Percentiles rank a stretch among this genome's conserved stretches.
Evolutionary conservation across 306 rosid species (phyloP).

Genomic region (Pachyrhizus erosus): DNA sequence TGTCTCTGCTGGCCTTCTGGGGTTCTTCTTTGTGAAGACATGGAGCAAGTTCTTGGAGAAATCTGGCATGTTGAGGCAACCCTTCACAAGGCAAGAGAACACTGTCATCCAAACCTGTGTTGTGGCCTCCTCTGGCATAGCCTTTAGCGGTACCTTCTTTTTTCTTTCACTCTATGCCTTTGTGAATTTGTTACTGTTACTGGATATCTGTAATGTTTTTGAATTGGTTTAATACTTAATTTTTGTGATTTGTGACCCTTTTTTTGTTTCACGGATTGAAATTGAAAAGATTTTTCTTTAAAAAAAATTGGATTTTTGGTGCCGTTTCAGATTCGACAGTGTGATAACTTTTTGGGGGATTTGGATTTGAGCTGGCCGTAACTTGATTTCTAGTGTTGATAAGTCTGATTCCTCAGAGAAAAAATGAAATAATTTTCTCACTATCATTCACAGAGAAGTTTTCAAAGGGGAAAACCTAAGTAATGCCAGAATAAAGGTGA

Average conservation of each 20-base stretch:
- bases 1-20: constrained; percentile 64
- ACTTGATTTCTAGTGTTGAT: constrained; percentile 1
- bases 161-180: neutral
- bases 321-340: neutral
- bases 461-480: neutral
- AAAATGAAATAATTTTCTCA: neutral
- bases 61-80: constrained; percentile 51
- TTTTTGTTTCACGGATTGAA: neutral
- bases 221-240: neutral
- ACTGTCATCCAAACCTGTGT: constrained; percentile 71
- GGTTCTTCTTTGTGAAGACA: constrained; percentile 60
- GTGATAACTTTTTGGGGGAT: constrained; percentile 13
- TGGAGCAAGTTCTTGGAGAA: constrained; percentile 60
- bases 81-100: constrained; percentile 68
- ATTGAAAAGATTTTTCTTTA: neutral
- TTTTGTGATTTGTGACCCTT: neutral
- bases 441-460: neutral
- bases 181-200: neutral
- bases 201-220: neutral
- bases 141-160: constrained; percentile 58
- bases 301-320: neutral
- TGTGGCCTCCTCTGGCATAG: constrained; percentile 69
- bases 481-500: neutral
- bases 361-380: neutral
- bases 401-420: neutral